Base-by-base conservation (phyloP, 176 grass and related monocot genomes). In the Avena eriantha region DNA sequence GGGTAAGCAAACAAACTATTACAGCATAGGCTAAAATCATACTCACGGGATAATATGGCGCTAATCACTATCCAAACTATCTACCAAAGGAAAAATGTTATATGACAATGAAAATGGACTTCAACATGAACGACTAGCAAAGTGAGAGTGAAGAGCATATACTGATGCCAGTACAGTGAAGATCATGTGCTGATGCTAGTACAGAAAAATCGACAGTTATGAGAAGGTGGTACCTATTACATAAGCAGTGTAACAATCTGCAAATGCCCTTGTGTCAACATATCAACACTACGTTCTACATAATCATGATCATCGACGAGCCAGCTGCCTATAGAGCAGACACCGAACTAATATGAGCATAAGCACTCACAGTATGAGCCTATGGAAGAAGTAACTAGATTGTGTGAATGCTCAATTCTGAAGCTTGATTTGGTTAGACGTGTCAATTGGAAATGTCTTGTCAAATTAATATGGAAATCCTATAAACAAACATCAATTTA, bases 101-200 rank as follows among this genome's bases (percentile, higher is more conserved):
- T 16, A 67, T 31, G 19, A 57, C 47, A 73, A 53, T 9, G 31
- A 79, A 82, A 88, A 83, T 70, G 10, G 3, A 9, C 71, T 83
- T 83, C 15, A 7, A 60, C 61, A 53, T 64, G 46, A 80, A 73
- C 46, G 18, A 33, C 8, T 84, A 89, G 45, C 75, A 84, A 43
- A 56, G 8, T 29, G 61, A 29, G 21, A 77, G 73, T 55, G 48
- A 77, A 18, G 0, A 34, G 60, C 71, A 49, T 23, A 39, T 10
- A 57, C 15, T 58, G 56, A 45, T 85, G 48, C 12, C 46, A 84
- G 57, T 75, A 57, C 35, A 69, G 36, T 34, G 34, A 76, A 54
- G 15, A 76, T 60, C 61, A 36, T 19, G 39, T 21, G 58, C 29
- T 69, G 56, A 45, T 76, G 48, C 36, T 24, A 35, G 67, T 58